Evolutionary conservation across 140 eudicot genomes (phyloP), one percentile per base, ranked within the genome.

Genomic region (Bidens hawaiensis): DNA sequence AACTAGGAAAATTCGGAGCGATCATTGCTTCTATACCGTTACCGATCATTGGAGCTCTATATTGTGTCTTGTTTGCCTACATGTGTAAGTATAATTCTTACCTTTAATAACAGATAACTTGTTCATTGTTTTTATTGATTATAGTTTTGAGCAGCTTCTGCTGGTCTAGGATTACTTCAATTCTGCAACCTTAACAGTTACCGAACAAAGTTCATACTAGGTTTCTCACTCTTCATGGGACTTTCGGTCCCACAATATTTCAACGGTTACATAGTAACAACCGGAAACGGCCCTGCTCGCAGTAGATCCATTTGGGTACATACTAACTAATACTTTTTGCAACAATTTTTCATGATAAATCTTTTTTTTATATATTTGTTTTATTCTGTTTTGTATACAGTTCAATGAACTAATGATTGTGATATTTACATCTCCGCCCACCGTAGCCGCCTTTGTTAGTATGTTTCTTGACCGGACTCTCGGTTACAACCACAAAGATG

Each of bases 181-280:
- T 87, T 63, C 76, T 87, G 98, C 93, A 87, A 91, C 71, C 96
- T 91, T 62, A 91, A 87, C 82, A 82, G 93, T 74, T 85, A 84
- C 77, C 76, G 98, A 59, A 87, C 98, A 50, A 91, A 82, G 80
- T 87, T 91, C 75, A 91, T 91, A 67, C 74, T 87, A 21, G 96
- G 96, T 16, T 84, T 84, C 70, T 82, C 98, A 0, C 75, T 87
- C 67, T 91, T 82, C 87, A 84, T 91, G 91, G 98, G 98, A n/a
- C 98, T 91, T 71, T 91, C 95, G 0, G 95, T 91, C 15, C 96
- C 98, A 58, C 90, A 86, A 57, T 91, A 87, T 75, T 91, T 84
- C 84, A 84, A 76, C 22, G 67, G 38, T 61, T 84, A 79, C 36
- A 74, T 87, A 13, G 25, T 91, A 42, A 80, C 90, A 21, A 78